Conservation (phyloP, 106 monocot genomes). For the Acanthochlamys bracteata region DNA sequence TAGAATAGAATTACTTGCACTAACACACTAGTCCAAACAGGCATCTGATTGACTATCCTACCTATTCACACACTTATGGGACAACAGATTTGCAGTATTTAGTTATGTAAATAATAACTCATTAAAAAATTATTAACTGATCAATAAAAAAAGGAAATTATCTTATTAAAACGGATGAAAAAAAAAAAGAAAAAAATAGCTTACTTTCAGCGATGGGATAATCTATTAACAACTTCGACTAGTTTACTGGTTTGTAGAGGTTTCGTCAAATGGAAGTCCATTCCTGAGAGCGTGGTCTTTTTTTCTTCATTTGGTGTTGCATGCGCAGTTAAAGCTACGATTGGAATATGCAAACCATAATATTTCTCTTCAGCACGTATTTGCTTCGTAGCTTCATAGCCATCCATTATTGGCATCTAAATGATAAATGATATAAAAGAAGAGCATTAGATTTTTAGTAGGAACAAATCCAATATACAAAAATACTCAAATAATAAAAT, state of each 20-base stretch:
- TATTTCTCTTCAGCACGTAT: conserved; percentile 53
- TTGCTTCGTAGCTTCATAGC: conserved; percentile 65
- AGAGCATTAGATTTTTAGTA: too few species aligned
- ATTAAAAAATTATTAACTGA: too few species aligned
- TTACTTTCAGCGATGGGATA: not conserved
- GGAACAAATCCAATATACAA: not conserved
- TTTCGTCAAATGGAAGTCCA: conserved; percentile 69
- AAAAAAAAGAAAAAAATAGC: too few species aligned
- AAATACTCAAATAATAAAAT: not conserved
- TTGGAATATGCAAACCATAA: conserved; percentile 58
- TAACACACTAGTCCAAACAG: too few species aligned
- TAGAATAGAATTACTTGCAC: too few species aligned
- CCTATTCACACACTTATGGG: too few species aligned
- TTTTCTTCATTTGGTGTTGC: conserved; percentile 27
- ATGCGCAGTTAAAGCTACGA: conserved; percentile 65
- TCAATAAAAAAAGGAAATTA: too few species aligned
- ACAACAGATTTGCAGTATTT: too few species aligned
- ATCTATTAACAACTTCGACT: conserved; percentile 24
- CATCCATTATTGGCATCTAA: conserved; percentile 96
- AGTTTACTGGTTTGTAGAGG: conserved; percentile 26
- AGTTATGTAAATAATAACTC: too few species aligned
- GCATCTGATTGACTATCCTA: too few species aligned
- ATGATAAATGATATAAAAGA: conserved; percentile 1
- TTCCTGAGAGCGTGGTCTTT: conserved; percentile 36
- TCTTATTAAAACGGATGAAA: too few species aligned